Conservation (phyloP, 1,284 basidiomycete species). For the Austroboletus novae-zelandiae region DNA sequence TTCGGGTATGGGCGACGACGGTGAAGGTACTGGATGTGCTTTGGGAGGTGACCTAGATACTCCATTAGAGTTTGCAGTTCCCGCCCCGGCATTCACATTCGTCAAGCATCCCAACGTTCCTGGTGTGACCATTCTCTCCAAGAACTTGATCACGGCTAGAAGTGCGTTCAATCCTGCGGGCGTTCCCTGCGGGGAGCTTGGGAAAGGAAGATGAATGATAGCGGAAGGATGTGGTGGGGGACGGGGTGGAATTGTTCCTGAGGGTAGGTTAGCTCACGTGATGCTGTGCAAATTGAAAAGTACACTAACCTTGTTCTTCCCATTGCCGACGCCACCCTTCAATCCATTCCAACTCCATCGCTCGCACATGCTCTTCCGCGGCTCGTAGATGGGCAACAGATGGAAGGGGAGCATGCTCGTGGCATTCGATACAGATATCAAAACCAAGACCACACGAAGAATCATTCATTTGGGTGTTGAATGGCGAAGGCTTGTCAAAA, state of each 20-base stretch:
- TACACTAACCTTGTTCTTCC: conserved; percentile 18
- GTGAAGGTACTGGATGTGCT: conserved; percentile 12
- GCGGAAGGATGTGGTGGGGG: conserved; percentile 68
- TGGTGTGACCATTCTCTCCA: conserved; percentile 58
- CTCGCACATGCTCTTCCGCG: conserved; percentile 68
- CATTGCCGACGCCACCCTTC: conserved; percentile 35
- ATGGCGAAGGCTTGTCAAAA: conserved; percentile 42
- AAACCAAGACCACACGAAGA: conserved; percentile 62
- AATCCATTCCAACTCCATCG: conserved; percentile 61
- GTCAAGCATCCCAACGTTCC: conserved; percentile 30
- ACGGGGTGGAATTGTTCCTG: conserved; percentile 43
- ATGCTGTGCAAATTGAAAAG: neutral
- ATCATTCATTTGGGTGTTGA: conserved; percentile 55
- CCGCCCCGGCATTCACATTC: neutral
- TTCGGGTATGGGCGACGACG: conserved; percentile 27
- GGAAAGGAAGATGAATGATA: conserved; percentile 72
- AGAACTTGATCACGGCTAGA: conserved; percentile 56
- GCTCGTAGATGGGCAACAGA: conserved; percentile 57
- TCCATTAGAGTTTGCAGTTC: conserved; percentile 2
- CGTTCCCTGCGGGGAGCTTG: conserved; percentile 57
- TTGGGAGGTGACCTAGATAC: conserved; percentile 12
- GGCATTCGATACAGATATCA: conserved; percentile 84
- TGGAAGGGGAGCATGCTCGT: conserved; percentile 73
- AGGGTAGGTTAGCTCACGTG: neutral
- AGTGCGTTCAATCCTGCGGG: conserved; percentile 48